Evolutionary conservation across 495 filamentous ascomycete species (phyloP).

Genomic region (Xeromyces bisporus): DNA sequence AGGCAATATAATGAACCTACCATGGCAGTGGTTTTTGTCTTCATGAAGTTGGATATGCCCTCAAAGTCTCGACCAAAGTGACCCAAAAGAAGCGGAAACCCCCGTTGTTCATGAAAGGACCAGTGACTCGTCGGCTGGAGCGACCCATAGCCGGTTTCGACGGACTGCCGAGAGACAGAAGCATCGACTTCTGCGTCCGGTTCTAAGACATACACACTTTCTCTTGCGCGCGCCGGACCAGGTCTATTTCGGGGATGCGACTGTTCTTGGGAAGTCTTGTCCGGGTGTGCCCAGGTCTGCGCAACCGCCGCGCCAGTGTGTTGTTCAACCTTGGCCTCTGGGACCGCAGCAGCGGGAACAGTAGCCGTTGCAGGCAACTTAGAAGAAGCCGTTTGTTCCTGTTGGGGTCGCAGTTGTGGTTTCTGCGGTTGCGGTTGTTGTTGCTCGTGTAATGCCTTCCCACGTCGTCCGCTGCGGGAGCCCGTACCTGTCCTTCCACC

Average conservation of each 20-base stretch:
- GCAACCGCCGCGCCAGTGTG: conserved; percentile 10
- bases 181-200: conserved; percentile 21
- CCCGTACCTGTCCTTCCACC: conserved; percentile 27
- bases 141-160: conserved; percentile 26
- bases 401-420: too few species aligned
- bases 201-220: conserved; percentile 25
- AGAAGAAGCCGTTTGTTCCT: conserved; percentile 10
- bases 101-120: conserved; percentile 79
- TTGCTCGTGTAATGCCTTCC: conserved; percentile 19
- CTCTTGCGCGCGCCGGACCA: conserved; percentile 20
- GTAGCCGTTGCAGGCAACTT: conserved; percentile 14
- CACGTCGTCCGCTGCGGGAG: conserved; percentile 20
- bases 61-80: conserved; percentile 83
- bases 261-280: conserved; percentile 10
- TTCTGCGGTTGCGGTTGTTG: conserved; percentile 16
- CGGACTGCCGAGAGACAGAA: conserved; percentile 11
- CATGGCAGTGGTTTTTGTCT: conserved; percentile 87
- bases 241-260: conserved; percentile 13
- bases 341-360: conserved; percentile 8
- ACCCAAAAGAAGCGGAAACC: conserved; percentile 60
- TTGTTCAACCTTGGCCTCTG: conserved; percentile 21
- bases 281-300: conserved; percentile 10
- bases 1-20: too few species aligned
- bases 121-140: conserved; percentile 80
- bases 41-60: conserved; percentile 71